These are phyloP conservation scores for Linum lewisii DNA, from an alignment of 345 rosid genomes.

Conservation along the genomic window DNA sequence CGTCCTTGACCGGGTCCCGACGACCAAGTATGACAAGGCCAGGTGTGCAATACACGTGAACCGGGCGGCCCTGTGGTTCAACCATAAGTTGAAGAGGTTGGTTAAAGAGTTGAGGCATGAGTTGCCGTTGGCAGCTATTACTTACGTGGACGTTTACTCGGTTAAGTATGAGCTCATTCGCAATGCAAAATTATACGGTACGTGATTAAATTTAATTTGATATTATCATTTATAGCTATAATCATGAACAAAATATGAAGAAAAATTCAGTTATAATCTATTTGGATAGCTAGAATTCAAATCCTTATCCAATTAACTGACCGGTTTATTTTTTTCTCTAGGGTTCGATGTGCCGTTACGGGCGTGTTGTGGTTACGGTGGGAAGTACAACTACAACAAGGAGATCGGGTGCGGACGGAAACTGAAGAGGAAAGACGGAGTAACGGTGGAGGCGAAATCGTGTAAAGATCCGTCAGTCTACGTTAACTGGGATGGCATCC, in stretches of 20 bases:
- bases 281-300: too few relatives aligned
- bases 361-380: constrained; percentile 33
- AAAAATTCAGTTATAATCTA: too few relatives aligned
- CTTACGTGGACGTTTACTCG: constrained; percentile 42
- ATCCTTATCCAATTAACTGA: too few relatives aligned
- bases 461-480: constrained; percentile 4
- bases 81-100: constrained; percentile 26
- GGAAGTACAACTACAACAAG: constrained; percentile 17
- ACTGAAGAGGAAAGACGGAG: constrained; percentile 1
- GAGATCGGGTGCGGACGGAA: constrained; percentile 6
- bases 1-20: constrained; percentile 19
- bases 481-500: constrained; percentile 14
- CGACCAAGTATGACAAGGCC: constrained; percentile 24
- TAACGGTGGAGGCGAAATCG: background rate
- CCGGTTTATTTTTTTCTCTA: too few relatives aligned
- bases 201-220: too few relatives aligned
- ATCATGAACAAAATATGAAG: too few relatives aligned
- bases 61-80: constrained; percentile 40
- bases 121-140: constrained; percentile 30
- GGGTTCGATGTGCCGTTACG: constrained; percentile 24
- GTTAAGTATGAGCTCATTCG: constrained; percentile 39
- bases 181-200: constrained; percentile 36
- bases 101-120: constrained; percentile 25
- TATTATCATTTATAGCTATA: too few relatives aligned
- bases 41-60: constrained; percentile 45